Conservation (phyloP, 148 eudicot species). For the Heliamphora exappendiculata region DNA sequence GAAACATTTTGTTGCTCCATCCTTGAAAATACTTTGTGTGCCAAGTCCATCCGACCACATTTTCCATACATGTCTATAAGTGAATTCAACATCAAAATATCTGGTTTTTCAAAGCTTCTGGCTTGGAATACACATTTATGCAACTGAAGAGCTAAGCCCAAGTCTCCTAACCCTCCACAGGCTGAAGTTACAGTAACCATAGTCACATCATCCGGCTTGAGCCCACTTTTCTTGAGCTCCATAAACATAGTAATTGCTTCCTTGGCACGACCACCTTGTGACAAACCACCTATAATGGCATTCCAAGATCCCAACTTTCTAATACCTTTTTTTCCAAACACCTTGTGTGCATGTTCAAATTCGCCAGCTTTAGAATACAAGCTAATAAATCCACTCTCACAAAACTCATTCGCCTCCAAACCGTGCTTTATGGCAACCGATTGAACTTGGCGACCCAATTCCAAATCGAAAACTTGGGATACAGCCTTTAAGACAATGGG, state of each 20-base stretch:
- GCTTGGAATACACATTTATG: constrained; percentile 62
- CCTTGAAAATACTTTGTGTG: constrained; percentile 42
- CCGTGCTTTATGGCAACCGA: constrained; percentile 43
- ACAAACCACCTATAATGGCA: constrained; percentile 57
- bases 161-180: constrained; percentile 64
- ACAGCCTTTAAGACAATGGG: constrained; percentile 65
- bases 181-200: constrained; percentile 61
- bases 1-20: constrained; percentile 60
- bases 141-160: constrained; percentile 55
- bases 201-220: constrained; percentile 60
- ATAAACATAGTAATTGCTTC: constrained; percentile 55
- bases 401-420: constrained; percentile 41
- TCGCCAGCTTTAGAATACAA: constrained; percentile 49
- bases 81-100: constrained; percentile 60
- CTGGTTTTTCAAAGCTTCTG: constrained; percentile 24
- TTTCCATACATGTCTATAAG: constrained; percentile 76
- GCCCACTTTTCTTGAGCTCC: constrained; percentile 43
- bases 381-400: constrained; percentile 65
- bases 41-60: constrained; percentile 83
- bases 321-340: constrained; percentile 61
- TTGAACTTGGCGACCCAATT: constrained; percentile 42
- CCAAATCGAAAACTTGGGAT: constrained; percentile 25
- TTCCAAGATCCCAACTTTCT: constrained; percentile 92
- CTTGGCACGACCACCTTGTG: constrained; percentile 45
- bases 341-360: constrained; percentile 43